Evolutionary conservation across 163 green algal genomes (phyloP).

Genomic region (Chlamydomonas reinhardtii): DNA sequence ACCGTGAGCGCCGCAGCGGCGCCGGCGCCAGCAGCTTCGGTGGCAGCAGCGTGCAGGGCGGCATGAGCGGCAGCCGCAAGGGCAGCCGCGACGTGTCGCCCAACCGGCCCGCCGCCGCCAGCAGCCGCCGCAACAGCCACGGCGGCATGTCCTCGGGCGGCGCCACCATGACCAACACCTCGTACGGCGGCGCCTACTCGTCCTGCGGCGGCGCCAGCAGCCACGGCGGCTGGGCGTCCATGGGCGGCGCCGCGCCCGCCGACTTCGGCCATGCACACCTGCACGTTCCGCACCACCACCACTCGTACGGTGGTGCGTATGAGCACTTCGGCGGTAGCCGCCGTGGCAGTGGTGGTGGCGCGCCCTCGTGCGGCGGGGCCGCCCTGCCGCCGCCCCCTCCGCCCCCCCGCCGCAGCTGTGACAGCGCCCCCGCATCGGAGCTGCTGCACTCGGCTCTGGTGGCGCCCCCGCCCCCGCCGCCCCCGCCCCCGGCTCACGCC

Average conservation of each 20-base stretch:
- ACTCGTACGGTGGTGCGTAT: conserved; percentile 19
- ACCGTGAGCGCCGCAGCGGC: conserved; percentile 43
- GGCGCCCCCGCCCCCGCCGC: neutral
- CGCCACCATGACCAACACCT: neutral
- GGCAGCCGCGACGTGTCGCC: conserved; percentile 38
- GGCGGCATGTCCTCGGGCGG: conserved; percentile 12
- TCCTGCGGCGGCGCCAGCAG: neutral
- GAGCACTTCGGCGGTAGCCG: conserved; percentile 2
- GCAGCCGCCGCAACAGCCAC: conserved; percentile 29
- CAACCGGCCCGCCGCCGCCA: neutral
- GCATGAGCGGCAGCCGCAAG: conserved; percentile 21
- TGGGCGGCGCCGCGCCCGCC: neutral
- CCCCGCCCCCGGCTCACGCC: neutral
- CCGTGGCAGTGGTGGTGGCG: conserved; percentile 1
- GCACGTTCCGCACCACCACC: neutral
- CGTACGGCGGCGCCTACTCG: conserved; percentile 7
- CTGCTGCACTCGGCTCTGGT: neutral
- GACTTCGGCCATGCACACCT: neutral
- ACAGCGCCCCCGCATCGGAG: conserved; percentile 17
- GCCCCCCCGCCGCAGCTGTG: conserved; percentile 23
- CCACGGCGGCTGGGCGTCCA: too few species aligned
- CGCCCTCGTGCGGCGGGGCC: neutral
- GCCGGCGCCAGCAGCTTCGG: conserved; percentile 17
- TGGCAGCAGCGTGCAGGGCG: conserved; percentile 7
- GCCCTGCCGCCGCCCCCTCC: conserved; percentile 13